These are phyloP conservation scores for Coniochaeta ligniaria DNA, from an alignment of 2,329 filamentous ascomycete genomes.

Conservation along the genomic window DNA sequence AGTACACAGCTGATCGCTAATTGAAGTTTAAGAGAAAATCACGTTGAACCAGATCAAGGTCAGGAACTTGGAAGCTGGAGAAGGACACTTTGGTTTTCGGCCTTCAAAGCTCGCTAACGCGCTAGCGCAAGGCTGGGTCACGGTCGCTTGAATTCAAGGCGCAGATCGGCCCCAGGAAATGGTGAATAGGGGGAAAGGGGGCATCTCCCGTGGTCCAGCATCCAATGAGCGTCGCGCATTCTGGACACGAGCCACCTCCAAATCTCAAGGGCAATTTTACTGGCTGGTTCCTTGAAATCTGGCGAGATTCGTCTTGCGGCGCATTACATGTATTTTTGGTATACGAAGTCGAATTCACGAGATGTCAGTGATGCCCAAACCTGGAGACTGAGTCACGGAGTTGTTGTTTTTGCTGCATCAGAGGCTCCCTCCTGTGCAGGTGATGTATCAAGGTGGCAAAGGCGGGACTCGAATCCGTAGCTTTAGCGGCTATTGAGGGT, in stretches of 20 bases:
- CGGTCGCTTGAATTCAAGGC: neutral
- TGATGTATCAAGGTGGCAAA: neutral
- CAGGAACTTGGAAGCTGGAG: neutral
- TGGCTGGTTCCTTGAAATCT: neutral
- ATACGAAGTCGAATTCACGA: neutral
- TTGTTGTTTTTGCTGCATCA: neutral
- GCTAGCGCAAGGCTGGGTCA: neutral
- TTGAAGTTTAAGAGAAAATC: neutral
- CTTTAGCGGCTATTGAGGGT: neutral
- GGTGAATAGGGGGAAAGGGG: neutral
- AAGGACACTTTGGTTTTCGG: neutral
- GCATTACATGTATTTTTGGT: neutral
- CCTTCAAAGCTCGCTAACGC: neutral
- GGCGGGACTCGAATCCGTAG: neutral
- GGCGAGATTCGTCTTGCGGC: neutral
- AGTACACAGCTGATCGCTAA: neutral
- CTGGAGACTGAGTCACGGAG: neutral
- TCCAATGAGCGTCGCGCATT: neutral
- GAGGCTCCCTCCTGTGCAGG: neutral
- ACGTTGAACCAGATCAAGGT: neutral
- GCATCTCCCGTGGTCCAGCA: neutral
- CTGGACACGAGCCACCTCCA: slow-evolving; percentile 2
- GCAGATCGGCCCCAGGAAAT: neutral
- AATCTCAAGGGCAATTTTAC: slow-evolving; percentile 1
- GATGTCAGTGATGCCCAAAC: neutral